phyloP scores from a whole-genome alignment of 106 monocot species.

The Allium cepa region DNA sequence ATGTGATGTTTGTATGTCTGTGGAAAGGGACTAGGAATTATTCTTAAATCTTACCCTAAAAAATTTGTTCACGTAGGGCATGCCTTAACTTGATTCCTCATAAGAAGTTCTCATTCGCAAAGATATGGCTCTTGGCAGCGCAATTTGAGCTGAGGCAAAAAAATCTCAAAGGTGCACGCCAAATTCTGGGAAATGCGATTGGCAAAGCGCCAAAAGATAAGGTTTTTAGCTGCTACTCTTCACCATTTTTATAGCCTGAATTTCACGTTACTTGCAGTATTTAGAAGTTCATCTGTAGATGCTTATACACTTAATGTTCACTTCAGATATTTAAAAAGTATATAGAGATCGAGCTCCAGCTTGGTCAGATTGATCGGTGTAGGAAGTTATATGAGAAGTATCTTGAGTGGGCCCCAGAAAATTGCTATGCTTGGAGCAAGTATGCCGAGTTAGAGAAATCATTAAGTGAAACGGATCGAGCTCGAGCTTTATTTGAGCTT shows the following conservation, averaged over 20 bases:
- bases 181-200: slow-evolving; percentile 85
- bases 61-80: slow-evolving; percentile 29
- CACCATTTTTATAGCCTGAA: background rate
- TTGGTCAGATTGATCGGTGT: slow-evolving; percentile 75
- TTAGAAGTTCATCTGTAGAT: no score
- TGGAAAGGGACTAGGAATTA: background rate
- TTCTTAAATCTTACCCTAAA: background rate
- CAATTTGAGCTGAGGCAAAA: slow-evolving; percentile 92
- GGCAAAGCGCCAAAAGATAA: slow-evolving; percentile 96
- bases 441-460: slow-evolving; percentile 87
- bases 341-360: slow-evolving; percentile 79
- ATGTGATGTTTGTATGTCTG: no score
- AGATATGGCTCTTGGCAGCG: slow-evolving; percentile 90
- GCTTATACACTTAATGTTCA: no score
- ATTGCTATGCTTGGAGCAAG: slow-evolving; percentile 97
- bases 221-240: slow-evolving; percentile 22
- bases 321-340: slow-evolving; percentile 86
- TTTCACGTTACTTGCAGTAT: no score
- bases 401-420: slow-evolving; percentile 85
- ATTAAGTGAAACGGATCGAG: slow-evolving; percentile 77
- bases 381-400: slow-evolving; percentile 87
- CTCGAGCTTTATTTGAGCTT: slow-evolving; percentile 74
- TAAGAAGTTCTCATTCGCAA: slow-evolving; percentile 96
- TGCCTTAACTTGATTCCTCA: slow-evolving; percentile 91
- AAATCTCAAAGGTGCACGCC: slow-evolving; percentile 63